A percentile compares a stretch with the other conserved stretches of the same genome.
These are phyloP conservation scores for Claviceps capensis DNA, from an alignment of 2,329 filamentous ascomycete genomes.

Conservation along the genomic window DNA sequence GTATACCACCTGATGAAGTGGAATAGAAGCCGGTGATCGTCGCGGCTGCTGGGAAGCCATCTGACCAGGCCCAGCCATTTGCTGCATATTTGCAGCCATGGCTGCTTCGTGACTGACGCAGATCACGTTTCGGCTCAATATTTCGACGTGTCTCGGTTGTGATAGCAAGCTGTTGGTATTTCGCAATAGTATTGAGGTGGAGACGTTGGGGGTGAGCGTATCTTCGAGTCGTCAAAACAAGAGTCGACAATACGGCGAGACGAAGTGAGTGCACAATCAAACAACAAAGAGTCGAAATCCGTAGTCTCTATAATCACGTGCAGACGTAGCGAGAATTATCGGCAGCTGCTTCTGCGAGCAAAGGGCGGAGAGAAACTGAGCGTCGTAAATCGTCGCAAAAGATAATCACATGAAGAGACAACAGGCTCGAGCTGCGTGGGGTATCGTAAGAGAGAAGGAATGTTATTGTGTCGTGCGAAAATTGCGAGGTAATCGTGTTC, in stretches of 20 bases:
- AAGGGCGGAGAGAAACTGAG: neutral
- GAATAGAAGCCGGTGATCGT: constrained; percentile 14
- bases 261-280: neutral
- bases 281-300: neutral
- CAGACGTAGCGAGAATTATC: neutral
- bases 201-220: neutral
- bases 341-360: neutral
- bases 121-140: neutral
- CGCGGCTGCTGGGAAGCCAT: constrained; percentile 32
- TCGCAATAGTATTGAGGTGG: neutral
- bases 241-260: neutral
- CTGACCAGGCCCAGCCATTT: constrained; percentile 35
- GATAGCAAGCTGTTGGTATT: neutral
- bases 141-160: neutral
- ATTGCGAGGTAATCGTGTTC: neutral
- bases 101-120: constrained; percentile 20
- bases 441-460: neutral
- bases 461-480: neutral
- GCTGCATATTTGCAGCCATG: constrained; percentile 48
- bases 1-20: constrained; percentile 27
- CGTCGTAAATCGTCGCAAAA: neutral
- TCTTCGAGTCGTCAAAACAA: neutral
- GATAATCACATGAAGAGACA: neutral
- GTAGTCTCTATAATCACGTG: neutral
- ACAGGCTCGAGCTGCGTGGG: neutral